phyloP scores from a whole-genome alignment of 164 flowering plant genomes.

The Malania oleifera region DNA sequence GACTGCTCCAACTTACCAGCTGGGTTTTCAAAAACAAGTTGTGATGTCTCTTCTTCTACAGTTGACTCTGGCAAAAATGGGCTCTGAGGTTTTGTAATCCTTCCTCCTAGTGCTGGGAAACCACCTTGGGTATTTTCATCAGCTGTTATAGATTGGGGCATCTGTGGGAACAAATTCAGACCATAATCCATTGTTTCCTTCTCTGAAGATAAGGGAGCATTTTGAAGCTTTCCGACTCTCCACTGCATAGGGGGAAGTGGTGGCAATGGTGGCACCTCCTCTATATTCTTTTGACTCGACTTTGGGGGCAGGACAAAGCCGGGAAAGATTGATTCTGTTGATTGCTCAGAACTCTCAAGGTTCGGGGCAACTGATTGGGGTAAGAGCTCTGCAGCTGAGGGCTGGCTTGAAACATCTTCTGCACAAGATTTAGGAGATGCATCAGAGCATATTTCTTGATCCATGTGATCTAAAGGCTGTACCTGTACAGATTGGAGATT shows the following conservation, averaged over 20 bases:
- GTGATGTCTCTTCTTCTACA: conserved; percentile 14
- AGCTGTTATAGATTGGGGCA: conserved; percentile 10
- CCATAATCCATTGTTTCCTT: conserved; percentile 12
- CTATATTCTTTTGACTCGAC: conserved; percentile 20
- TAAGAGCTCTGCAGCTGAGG: conserved; percentile 15
- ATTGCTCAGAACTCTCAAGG: conserved; percentile 15
- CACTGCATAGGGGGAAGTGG: conserved; percentile 94
- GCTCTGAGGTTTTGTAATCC: conserved; percentile 14
- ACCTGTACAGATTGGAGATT: conserved; percentile 6
- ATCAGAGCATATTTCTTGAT: conserved; percentile 14
- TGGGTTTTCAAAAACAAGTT: conserved; percentile 10
- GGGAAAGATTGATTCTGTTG: conserved; percentile 17
- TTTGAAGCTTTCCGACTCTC: conserved; percentile 61
- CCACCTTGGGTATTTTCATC: conserved; percentile 23
- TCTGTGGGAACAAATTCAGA: conserved; percentile 16
- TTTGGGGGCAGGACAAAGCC: conserved; percentile 19
- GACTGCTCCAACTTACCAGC: conserved; percentile 10
- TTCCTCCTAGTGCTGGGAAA: conserved; percentile 11
- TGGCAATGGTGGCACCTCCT: conserved; percentile 76
- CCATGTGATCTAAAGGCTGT: conserved; percentile 6
- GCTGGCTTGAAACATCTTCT: conserved; percentile 14
- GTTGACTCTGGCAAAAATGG: conserved; percentile 15
- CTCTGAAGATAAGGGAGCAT: conserved; percentile 21
- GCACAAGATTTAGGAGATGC: conserved; percentile 14
- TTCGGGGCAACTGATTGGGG: conserved; percentile 12